These are phyloP conservation scores for Circinella minor DNA, from an alignment of 371 early-diverging fungal species.

Conservation along the genomic window DNA sequence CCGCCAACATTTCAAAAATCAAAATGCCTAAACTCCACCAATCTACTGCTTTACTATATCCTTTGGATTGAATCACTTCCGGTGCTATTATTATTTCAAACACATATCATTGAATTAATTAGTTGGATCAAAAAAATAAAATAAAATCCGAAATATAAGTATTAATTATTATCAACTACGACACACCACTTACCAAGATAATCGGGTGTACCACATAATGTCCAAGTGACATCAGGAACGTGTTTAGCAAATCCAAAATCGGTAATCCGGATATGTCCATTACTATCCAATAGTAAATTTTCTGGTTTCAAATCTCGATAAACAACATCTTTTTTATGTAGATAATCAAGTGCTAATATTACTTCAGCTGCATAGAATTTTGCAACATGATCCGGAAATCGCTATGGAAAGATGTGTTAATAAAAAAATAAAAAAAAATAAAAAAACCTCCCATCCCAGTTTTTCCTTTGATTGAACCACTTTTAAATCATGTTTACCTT, in stretches of 20 bases:
- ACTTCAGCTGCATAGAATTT: conserved; percentile 82
- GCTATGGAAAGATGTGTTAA: conserved; percentile 37
- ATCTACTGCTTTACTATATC: conserved; percentile 95
- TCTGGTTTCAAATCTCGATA: conserved; percentile 95
- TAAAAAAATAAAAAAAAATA: too few species aligned
- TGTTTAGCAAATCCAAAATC: conserved; percentile 99
- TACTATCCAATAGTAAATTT: conserved; percentile 83
- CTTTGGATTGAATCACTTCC: conserved; percentile 95
- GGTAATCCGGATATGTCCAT: conserved; percentile 96
- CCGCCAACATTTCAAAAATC: conserved; percentile 64
- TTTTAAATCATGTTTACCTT: too few species aligned
- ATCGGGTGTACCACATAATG: conserved; percentile 98
- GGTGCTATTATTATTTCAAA: conserved; percentile 84
- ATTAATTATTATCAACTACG: too few species aligned
- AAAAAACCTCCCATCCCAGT: too few species aligned
- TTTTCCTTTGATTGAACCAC: too few species aligned
- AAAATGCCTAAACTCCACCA: conserved; percentile 97
- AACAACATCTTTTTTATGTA: conserved; percentile 87
- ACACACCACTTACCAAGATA: conserved; percentile 73
- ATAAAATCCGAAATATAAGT: too few species aligned
- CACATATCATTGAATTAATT: not conserved
- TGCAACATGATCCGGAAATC: conserved; percentile 90
- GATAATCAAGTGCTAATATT: conserved; percentile 79
- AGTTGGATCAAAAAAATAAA: too few species aligned
- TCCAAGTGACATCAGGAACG: conserved; percentile 93